Conservation (phyloP, 305 asterid genomes). For the Lippia alba region DNA sequence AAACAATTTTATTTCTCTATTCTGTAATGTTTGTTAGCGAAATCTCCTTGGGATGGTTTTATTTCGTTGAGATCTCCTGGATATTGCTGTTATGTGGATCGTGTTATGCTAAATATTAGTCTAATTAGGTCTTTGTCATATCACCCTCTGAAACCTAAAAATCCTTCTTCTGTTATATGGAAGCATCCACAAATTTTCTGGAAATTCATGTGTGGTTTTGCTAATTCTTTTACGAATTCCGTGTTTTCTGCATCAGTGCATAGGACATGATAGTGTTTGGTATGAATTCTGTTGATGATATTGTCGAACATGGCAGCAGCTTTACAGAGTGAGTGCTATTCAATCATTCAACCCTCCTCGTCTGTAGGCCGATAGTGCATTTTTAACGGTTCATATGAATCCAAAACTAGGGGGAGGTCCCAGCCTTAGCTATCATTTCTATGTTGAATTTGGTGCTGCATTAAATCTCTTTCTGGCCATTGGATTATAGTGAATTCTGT, state of each 20-base stretch:
- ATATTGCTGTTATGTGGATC: conserved; percentile 33
- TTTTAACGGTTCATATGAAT: conserved; percentile 22
- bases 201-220: conserved; percentile 5
- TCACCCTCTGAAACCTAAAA: conserved; percentile 1
- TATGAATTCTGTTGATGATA: conserved; percentile 19
- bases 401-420: conserved; percentile 25
- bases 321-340: conserved; percentile 23
- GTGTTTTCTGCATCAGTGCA: neutral
- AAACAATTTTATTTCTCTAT: conserved; percentile 14
- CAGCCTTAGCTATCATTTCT: conserved; percentile 4
- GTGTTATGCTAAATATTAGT: conserved; percentile 27
- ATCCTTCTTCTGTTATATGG: neutral
- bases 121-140: conserved; percentile 18
- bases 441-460: neutral
- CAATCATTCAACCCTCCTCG: conserved; percentile 16
- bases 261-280: neutral
- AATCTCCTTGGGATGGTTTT: conserved; percentile 31
- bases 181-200: neutral
- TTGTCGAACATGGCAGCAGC: conserved; percentile 30
- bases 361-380: conserved; percentile 26
- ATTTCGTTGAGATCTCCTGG: conserved; percentile 35
- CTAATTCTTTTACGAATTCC: conserved; percentile 1
- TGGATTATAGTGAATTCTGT: neutral
- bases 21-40: conserved; percentile 31
- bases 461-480: neutral